Evolutionary conservation across 805 yeast species (phyloP).

Genomic region (Naumovozyma castellii): DNA sequence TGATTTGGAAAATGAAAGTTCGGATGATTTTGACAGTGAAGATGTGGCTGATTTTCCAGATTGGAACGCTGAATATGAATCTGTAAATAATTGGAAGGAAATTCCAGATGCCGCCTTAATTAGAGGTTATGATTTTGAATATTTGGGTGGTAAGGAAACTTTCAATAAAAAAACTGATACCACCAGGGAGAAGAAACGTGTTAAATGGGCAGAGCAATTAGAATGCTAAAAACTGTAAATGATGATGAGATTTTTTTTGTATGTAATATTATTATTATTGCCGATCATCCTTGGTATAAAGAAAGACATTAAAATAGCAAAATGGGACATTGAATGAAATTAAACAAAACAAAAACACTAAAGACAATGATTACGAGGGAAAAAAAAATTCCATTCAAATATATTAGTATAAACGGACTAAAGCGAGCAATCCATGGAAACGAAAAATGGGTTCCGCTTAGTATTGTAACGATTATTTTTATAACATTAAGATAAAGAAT

Average conservation of each 20-base stretch:
- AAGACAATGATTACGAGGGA: neutral
- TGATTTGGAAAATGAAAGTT: constrained; percentile 5
- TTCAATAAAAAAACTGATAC: neutral
- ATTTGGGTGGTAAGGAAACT: neutral
- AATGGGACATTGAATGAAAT: too few relatives aligned
- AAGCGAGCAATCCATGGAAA: too few relatives aligned
- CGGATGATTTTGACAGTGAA: constrained; percentile 9
- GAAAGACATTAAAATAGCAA: neutral
- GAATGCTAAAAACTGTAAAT: constrained; percentile 1
- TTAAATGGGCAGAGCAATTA: constrained; percentile 5
- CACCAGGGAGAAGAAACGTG: constrained; percentile 1
- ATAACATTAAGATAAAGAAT: neutral
- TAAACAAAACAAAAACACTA: constrained; percentile 2
- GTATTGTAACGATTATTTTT: neutral
- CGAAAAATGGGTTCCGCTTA: neutral
- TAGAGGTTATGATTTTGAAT: constrained; percentile 20
- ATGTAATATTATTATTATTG: too few relatives aligned
- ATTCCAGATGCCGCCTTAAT: constrained; percentile 23
- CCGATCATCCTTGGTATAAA: neutral
- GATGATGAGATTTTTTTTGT: too few relatives aligned
- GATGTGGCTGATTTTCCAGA: constrained; percentile 3
- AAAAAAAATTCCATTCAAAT: neutral
- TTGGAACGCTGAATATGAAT: constrained; percentile 2
- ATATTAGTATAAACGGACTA: too few relatives aligned
- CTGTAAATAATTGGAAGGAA: constrained; percentile 1